Evolutionary conservation across 164 flowering plant species (phyloP).

Genomic region (Houttuynia cordata): DNA sequence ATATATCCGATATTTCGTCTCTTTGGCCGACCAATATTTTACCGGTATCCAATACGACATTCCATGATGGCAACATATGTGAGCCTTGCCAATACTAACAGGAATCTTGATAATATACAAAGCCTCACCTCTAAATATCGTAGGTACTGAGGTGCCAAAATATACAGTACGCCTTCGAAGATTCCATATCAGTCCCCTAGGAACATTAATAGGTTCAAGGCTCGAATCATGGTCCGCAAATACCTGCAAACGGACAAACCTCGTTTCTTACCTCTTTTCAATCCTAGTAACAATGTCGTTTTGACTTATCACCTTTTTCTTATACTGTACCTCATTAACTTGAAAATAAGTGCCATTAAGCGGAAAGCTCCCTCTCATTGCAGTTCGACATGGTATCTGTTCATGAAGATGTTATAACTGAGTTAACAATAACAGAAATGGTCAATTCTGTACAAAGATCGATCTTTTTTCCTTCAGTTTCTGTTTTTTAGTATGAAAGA

Average conservation of each 20-base stretch:
- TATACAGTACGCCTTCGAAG: constrained; percentile 70
- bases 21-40: too few species aligned
- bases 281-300: background rate
- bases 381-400: constrained; percentile 87
- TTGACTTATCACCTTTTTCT: background rate
- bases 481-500: too few species aligned
- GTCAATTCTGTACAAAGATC: background rate
- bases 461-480: background rate
- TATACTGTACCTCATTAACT: constrained; percentile 74
- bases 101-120: background rate
- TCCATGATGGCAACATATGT: too few species aligned
- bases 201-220: constrained; percentile 67
- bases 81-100: too few species aligned
- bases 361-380: constrained; percentile 95
- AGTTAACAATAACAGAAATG: background rate
- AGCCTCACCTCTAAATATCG: constrained; percentile 77
- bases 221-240: constrained; percentile 96
- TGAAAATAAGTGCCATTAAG: constrained; percentile 97
- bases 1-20: too few species aligned
- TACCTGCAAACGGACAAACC: constrained; percentile 34
- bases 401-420: constrained; percentile 1
- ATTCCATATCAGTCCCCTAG: constrained; percentile 71
- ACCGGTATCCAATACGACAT: too few species aligned
- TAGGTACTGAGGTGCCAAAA: constrained; percentile 72
- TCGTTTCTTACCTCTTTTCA: background rate